Percentiles rank a stretch among this genome's conserved stretches.
phyloP scores from a whole-genome alignment of 169 alveolate genomes.

The Plasmodium berghei region DNA sequence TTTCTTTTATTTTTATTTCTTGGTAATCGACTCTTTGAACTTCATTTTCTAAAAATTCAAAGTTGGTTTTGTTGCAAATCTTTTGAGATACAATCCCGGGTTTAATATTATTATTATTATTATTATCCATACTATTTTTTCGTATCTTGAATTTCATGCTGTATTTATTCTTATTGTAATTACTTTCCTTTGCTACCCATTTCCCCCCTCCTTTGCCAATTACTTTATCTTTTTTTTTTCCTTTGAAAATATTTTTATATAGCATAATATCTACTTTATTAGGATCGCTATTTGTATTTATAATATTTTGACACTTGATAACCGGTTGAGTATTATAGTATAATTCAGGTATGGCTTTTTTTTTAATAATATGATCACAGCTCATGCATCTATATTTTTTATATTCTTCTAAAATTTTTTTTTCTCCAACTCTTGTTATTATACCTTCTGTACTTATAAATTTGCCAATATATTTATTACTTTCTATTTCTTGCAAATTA shows the following conservation, averaged over 20 bases:
- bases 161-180: not conserved
- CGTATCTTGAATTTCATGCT: not conserved
- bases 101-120: not conserved
- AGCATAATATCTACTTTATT: not conserved
- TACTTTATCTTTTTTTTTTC: not conserved
- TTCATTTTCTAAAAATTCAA: slow-evolving; percentile 71
- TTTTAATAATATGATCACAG: slow-evolving; percentile 78
- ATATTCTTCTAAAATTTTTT: slow-evolving; percentile 79
- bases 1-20: slow-evolving; percentile 77
- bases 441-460: slow-evolving; percentile 64
- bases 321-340: slow-evolving; percentile 70
- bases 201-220: not conserved
- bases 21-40: slow-evolving; percentile 78
- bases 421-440: slow-evolving; percentile 78
- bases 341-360: slow-evolving; percentile 79
- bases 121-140: not conserved
- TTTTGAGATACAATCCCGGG: not conserved
- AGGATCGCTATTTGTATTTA: slow-evolving; percentile 31
- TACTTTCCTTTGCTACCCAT: not conserved
- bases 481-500: slow-evolving; percentile 47
- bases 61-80: slow-evolving; percentile 63
- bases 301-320: slow-evolving; percentile 60
- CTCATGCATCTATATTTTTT: slow-evolving; percentile 80
- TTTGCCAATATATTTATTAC: slow-evolving; percentile 54
- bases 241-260: not conserved